Conservation (phyloP, 2,329 filamentous ascomycete genomes). For the Botrytis tulipae region DNA sequence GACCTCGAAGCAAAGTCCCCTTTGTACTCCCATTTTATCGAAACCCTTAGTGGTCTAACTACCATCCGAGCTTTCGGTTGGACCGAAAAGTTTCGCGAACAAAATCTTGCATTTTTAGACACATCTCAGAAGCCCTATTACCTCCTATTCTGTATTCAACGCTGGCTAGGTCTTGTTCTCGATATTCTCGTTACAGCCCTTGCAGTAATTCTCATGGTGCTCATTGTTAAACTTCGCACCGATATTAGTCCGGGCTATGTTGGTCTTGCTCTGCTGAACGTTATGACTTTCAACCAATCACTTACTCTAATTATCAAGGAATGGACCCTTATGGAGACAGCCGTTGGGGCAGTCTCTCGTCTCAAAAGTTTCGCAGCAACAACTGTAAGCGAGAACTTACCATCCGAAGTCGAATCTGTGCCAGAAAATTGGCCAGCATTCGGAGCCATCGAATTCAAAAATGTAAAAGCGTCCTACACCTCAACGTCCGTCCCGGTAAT, state of each 20-base stretch:
- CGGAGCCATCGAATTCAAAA: conserved; percentile 39
- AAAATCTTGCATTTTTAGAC: conserved; percentile 50
- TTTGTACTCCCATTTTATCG: conserved; percentile 49
- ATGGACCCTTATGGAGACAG: conserved; percentile 36
- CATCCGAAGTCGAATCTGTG: conserved; percentile 21
- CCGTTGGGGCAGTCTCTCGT: conserved; percentile 33
- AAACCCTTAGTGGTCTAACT: conserved; percentile 45
- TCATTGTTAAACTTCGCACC: conserved; percentile 39
- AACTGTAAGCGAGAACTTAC: conserved; percentile 28
- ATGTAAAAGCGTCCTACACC: conserved; percentile 37
- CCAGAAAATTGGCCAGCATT: conserved; percentile 30
- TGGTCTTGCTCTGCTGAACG: conserved; percentile 37
- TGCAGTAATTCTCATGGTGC: conserved; percentile 38
- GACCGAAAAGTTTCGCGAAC: conserved; percentile 30
- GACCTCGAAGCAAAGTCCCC: conserved; percentile 48
- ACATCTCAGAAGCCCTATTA: conserved; percentile 57
- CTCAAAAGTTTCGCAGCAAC: conserved; percentile 25
- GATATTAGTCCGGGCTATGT: conserved; percentile 34
- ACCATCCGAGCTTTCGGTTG: conserved; percentile 50
- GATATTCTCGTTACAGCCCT: conserved; percentile 33
- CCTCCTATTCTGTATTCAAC: conserved; percentile 55
- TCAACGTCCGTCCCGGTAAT: conserved; percentile 27
- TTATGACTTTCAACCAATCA: conserved; percentile 33
- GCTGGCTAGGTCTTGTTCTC: conserved; percentile 52
- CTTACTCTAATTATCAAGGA: conserved; percentile 30